phyloP scores from a whole-genome alignment of 805 yeast genomes.

The Saccharomycopsis malanga region DNA sequence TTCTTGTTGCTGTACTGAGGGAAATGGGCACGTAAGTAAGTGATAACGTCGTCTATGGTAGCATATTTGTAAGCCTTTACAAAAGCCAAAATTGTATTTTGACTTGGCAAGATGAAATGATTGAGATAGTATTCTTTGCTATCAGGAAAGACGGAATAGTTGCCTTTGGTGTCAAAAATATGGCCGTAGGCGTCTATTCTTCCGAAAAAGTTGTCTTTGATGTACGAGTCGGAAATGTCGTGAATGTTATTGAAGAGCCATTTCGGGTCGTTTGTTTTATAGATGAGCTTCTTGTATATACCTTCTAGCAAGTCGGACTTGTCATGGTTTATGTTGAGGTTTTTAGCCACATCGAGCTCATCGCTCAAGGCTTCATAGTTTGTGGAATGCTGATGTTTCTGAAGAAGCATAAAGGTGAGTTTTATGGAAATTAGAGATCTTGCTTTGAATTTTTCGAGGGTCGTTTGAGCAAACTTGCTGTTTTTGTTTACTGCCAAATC shows the following conservation, averaged over 20 bases:
- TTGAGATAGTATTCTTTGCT: slow-evolving; percentile 12
- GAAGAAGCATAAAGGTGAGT: slow-evolving; percentile 60
- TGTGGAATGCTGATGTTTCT: slow-evolving; percentile 48
- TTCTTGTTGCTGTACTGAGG: slow-evolving; percentile 13
- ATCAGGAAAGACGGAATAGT: slow-evolving; percentile 16
- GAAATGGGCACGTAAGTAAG: not conserved
- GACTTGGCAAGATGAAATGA: slow-evolving; percentile 13
- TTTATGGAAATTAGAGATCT: slow-evolving; percentile 75
- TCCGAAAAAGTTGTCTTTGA: slow-evolving; percentile 6
- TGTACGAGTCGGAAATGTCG: slow-evolving; percentile 24
- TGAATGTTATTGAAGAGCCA: slow-evolving; percentile 40
- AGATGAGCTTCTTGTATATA: slow-evolving; percentile 56
- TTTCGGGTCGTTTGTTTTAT: slow-evolving; percentile 49
- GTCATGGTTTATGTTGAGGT: slow-evolving; percentile 52
- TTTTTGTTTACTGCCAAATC: slow-evolving; percentile 35
- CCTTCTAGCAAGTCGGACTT: slow-evolving; percentile 58
- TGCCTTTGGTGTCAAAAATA: slow-evolving; percentile 10
- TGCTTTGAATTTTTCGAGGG: slow-evolving; percentile 47
- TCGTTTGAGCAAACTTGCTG: slow-evolving; percentile 55
- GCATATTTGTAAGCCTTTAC: not conserved
- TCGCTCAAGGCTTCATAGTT: slow-evolving; percentile 59
- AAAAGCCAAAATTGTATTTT: not conserved
- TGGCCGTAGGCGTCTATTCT: slow-evolving; percentile 12
- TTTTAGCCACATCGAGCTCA: slow-evolving; percentile 72
- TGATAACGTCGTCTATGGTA: not conserved